Conservation (phyloP, 106 monocot species). For the Alisma plantagoaquatica region DNA sequence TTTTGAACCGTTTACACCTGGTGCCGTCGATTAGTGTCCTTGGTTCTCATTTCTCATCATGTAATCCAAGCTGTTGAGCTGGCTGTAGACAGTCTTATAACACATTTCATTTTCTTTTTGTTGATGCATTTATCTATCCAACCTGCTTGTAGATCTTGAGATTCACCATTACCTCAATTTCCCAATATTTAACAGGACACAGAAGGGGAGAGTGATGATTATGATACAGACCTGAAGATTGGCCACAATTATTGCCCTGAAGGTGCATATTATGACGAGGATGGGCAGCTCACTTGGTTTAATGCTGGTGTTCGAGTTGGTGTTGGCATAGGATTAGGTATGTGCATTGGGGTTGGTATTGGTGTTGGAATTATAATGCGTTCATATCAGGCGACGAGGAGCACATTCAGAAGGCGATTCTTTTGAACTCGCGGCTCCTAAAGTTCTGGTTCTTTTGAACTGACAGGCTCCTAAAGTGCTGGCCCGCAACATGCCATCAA, state of each 20-base stretch:
- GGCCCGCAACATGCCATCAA: too few relatives aligned
- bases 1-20: too few relatives aligned
- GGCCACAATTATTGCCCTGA: not conserved
- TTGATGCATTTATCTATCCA: too few relatives aligned
- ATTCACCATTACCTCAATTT: too few relatives aligned
- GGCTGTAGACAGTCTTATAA: too few relatives aligned
- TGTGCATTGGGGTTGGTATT: conserved; percentile 33
- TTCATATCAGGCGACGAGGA: conserved; percentile 37
- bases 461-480: not conserved
- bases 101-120: too few relatives aligned
- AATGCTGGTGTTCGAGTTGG: conserved; percentile 40
- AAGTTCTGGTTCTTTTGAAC: not conserved
- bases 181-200: not conserved
- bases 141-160: too few relatives aligned
- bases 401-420: conserved; percentile 27
- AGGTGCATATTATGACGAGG: conserved; percentile 8
- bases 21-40: too few relatives aligned
- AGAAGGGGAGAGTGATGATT: not conserved
- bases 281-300: conserved; percentile 38
- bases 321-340: conserved; percentile 35
- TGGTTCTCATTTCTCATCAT: too few relatives aligned
- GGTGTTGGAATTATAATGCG: conserved; percentile 37
- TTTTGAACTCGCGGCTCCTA: conserved; percentile 9
- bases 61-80: too few relatives aligned
- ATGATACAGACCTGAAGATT: not conserved